Base-by-base conservation (phyloP, 1,284 basidiomycete genomes). In the Spongiforma sp. region DNA sequence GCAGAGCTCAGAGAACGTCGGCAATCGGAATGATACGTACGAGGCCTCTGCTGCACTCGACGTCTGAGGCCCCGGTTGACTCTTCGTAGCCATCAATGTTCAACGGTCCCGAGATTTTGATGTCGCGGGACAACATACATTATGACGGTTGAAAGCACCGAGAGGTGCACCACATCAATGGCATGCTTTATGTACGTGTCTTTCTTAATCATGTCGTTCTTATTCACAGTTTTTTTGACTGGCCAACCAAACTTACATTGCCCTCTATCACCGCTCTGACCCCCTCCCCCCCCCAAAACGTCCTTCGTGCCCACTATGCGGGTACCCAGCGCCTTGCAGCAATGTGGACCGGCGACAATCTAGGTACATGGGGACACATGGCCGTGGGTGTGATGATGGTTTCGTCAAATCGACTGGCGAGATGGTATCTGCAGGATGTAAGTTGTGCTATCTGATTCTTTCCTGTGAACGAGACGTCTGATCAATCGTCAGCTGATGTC, bases 11-110 rank as follows among this genome's bases (percentile, higher is more conserved):
- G n/a, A n/a, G n/a, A n/a, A n/a, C n/a, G n/a, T 98, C 15, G 91
- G 90, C 74, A 93, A 99, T 66, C 98, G 96, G 96, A 99, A 98
- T 78, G 97, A n/a, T 77, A 99, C 99, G 97, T 98, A 98, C 75
- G 97, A 99, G 86, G 93, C 91, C 57, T n/a, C 96, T n/a, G n/a
- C n/a, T n/a, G n/a, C n/a, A n/a, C n/a, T n/a, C n/a, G n/a, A n/a
- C n/a, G n/a, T n/a, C n/a, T n/a, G n/a, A n/a, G n/a, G n/a, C n/a
- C n/a, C n/a, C n/a, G n/a, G n/a, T n/a, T n/a, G n/a, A n/a, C n/a
- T n/a, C n/a, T n/a, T n/a, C n/a, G n/a, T n/a, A n/a, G n/a, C n/a
- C n/a, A n/a, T n/a, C n/a, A 6, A 90, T 99, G 30, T 99, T 99
- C 83, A 97, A 98, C 71, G 98, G 97, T 0, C 98, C 98, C 4